These are phyloP conservation scores for Cetradonia linearis DNA, from an alignment of 495 filamentous ascomycete genomes.

Conservation along the genomic window DNA sequence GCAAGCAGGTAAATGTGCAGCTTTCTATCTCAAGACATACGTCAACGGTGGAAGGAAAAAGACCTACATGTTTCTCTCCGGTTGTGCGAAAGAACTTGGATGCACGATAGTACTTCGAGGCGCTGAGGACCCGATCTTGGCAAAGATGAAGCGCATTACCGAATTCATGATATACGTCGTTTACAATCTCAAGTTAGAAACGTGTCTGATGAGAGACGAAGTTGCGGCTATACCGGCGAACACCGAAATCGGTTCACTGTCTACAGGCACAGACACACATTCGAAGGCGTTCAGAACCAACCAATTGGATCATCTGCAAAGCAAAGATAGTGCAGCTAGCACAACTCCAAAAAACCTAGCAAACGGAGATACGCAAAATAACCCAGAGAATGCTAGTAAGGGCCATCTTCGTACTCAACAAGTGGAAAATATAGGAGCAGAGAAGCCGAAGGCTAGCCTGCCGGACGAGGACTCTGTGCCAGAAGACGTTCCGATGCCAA, in stretches of 20 bases:
- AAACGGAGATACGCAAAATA: background rate
- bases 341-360: background rate
- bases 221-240: slow-evolving; percentile 76
- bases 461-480: slow-evolving; percentile 50
- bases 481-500: slow-evolving; percentile 80
- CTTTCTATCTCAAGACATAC: slow-evolving; percentile 92
- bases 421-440: background rate
- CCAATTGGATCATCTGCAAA: background rate
- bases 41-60: slow-evolving; percentile 74
- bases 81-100: slow-evolving; percentile 82
- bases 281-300: background rate
- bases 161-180: slow-evolving; percentile 99
- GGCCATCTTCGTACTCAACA: background rate
- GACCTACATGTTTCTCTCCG: slow-evolving; percentile 91
- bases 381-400: background rate
- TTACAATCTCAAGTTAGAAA: slow-evolving; percentile 94
- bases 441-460: slow-evolving; percentile 1
- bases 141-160: slow-evolving; percentile 82
- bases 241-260: slow-evolving; percentile 30
- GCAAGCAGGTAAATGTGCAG: slow-evolving; percentile 65
- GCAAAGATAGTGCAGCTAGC: background rate
- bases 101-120: slow-evolving; percentile 95
- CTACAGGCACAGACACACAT: slow-evolving; percentile 1
- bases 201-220: slow-evolving; percentile 90
- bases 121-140: slow-evolving; percentile 55